Conservation (phyloP, 2,329 filamentous ascomycete species). For the Diplodia sapinea region DNA sequence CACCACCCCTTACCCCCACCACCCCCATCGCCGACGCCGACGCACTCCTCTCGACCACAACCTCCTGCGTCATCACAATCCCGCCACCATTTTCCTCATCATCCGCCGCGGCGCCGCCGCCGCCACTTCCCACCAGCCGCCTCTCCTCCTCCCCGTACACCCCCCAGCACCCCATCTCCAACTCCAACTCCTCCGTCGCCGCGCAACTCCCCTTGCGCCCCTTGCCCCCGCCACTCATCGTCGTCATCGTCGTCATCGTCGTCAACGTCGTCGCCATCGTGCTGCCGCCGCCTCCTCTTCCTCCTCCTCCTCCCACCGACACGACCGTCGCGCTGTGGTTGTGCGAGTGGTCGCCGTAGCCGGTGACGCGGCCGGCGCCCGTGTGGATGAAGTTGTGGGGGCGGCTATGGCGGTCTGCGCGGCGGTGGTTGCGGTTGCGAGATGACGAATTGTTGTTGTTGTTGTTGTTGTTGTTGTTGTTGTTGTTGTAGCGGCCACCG, state of each 20-base stretch:
- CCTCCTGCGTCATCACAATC: slow-evolving; percentile 16
- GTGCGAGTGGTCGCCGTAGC: slow-evolving; percentile 6
- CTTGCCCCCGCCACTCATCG: not conserved
- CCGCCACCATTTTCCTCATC: not conserved
- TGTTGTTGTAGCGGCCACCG: too few species aligned
- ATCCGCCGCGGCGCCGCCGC: too few species aligned
- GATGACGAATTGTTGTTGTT: too few species aligned
- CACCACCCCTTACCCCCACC: too few species aligned
- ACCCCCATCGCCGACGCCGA: too few species aligned
- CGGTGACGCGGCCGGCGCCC: not conserved
- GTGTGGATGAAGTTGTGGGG: not conserved
- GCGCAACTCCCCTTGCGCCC: not conserved
- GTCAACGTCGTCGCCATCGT: too few species aligned
- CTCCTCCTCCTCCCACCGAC: not conserved
- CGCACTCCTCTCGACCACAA: not conserved
- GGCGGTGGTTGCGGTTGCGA: not conserved
- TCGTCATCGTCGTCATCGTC: too few species aligned
- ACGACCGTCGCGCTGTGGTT: slow-evolving; percentile 1
- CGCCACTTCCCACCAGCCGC: not conserved
- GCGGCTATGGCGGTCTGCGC: not conserved
- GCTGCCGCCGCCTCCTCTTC: too few species aligned
- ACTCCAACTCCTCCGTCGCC: not conserved
- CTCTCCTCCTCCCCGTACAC: not conserved
- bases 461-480: too few species aligned
- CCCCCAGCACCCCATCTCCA: not conserved